These are phyloP conservation scores for Talaromyces adpressus DNA, from an alignment of 495 filamentous ascomycete genomes.

Conservation along the genomic window DNA sequence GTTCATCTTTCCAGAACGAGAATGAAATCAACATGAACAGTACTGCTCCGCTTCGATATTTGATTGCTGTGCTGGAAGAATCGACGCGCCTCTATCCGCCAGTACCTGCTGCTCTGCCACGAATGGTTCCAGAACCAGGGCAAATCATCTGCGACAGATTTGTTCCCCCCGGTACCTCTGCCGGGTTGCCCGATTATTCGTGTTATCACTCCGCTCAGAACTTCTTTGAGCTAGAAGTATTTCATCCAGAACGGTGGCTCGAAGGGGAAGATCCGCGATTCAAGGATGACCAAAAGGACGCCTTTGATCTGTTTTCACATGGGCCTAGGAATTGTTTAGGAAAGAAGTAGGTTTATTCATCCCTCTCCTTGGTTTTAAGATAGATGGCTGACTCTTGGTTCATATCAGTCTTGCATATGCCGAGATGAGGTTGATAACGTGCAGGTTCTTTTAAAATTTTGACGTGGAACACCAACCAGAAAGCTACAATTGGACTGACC, in stretches of 20 bases:
- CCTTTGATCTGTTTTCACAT: slow-evolving; percentile 9
- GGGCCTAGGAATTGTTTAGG: slow-evolving; percentile 20
- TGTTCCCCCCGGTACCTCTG: slow-evolving; percentile 1
- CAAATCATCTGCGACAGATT: too few species aligned
- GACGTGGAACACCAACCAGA: slow-evolving; percentile 35
- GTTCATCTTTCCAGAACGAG: not conserved
- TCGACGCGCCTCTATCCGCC: too few species aligned
- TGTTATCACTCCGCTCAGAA: slow-evolving; percentile 9
- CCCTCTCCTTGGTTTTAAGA: not conserved
- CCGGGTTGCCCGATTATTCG: slow-evolving; percentile 13
- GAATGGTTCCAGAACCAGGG: too few species aligned
- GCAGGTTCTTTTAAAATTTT: slow-evolving; percentile 46
- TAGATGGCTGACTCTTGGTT: not conserved
- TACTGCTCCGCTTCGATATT: too few species aligned
- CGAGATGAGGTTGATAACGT: slow-evolving; percentile 47
- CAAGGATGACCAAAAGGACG: slow-evolving; percentile 11
- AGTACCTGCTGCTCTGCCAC: too few species aligned
- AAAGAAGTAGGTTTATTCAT: slow-evolving; percentile 11
- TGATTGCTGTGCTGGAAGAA: too few species aligned
- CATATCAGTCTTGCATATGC: slow-evolving; percentile 41
- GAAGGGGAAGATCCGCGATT: slow-evolving; percentile 1
- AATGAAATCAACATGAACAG: slow-evolving; percentile 1
- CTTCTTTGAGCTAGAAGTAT: slow-evolving; percentile 15
- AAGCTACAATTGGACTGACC: slow-evolving; percentile 29
- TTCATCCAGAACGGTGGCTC: slow-evolving; percentile 19